Evolutionary conservation across 306 rosid genomes (phyloP), one percentile per base, ranked within the genome.

Genomic region (Malus sylvestris): DNA sequence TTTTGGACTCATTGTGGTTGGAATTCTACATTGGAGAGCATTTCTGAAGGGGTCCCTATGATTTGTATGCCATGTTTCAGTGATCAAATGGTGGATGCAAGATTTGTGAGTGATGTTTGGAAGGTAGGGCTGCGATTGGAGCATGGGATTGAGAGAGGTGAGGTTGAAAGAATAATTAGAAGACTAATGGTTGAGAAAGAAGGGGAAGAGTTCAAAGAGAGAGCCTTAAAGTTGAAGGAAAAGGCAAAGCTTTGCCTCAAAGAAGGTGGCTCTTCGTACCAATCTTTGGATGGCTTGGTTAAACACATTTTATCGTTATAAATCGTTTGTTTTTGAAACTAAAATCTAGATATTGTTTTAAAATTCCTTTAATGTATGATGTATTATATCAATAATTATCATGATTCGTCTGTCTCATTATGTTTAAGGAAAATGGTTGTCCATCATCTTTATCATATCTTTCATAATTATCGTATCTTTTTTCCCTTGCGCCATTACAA

Each of bases 11-110:
- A 87, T 57, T 57, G 12, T 45, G 91, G 93, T 15, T 91, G 91
- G 96, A 91, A 91, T 60, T 91, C 93, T 16, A 88, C 84, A 3
- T 55, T 88, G 78, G 93, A 88, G 85, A 87, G 93, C 40, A 78
- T 88, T 22, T 80, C 85, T 33, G 90, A 87, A 67, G 93, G 91
- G 70, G 81, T 86, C 16, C 96, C 96, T 27, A 90, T 90, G 92
- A 85, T 86, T 63, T 85, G 91, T 55, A 67, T 35, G 52, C 91
- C 91, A 6, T 74, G 76, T 68, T 85, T 82, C 51, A 55, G 67
- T 1, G 91, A 87, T 77, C 96, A 91, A 70, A 77, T 60, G 76
- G 80, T 81, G 10, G 88, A 83, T 67, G 89, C 90, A 10, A 91
- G 84, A 70, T 82, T 79, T 76, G 89, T 80, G 1, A 85, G 80